phyloP scores from a whole-genome alignment of 345 rosid genomes.

The Geranium rotundifolium region DNA sequence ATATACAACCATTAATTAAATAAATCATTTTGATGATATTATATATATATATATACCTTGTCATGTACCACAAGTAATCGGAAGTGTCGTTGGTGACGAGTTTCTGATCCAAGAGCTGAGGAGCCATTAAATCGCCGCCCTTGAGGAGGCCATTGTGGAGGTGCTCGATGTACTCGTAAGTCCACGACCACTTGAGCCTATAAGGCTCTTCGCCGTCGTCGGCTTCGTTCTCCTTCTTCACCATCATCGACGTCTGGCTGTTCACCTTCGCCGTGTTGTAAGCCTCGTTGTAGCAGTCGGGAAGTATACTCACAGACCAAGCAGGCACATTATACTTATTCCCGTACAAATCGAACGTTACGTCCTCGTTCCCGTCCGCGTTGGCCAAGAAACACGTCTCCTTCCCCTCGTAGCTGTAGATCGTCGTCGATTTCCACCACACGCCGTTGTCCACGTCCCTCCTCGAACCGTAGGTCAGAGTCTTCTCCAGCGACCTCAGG shows the following conservation, averaged over 20 bases:
- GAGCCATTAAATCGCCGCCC: background rate
- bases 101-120: constrained; percentile 23
- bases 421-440: background rate
- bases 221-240: background rate
- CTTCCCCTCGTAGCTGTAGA: background rate
- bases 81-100: constrained; percentile 8
- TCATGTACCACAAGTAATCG: constrained; percentile 22
- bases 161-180: background rate
- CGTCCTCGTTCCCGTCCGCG: background rate
- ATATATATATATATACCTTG: constrained; percentile 1
- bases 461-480: constrained; percentile 37
- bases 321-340: background rate
- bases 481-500: constrained; percentile 41
- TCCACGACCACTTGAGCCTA: background rate
- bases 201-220: background rate
- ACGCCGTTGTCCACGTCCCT: constrained; percentile 5
- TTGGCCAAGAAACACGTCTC: background rate
- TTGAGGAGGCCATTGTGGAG: background rate
- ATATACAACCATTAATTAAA: too few species aligned
- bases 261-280: background rate
- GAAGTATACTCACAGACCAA: background rate
- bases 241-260: background rate
- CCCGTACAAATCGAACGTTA: background rate
- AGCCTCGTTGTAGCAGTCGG: background rate
- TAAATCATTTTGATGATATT: too few species aligned